phyloP scores from a whole-genome alignment of 2,329 filamentous ascomycete genomes.

The Intubia oerlemansii region DNA sequence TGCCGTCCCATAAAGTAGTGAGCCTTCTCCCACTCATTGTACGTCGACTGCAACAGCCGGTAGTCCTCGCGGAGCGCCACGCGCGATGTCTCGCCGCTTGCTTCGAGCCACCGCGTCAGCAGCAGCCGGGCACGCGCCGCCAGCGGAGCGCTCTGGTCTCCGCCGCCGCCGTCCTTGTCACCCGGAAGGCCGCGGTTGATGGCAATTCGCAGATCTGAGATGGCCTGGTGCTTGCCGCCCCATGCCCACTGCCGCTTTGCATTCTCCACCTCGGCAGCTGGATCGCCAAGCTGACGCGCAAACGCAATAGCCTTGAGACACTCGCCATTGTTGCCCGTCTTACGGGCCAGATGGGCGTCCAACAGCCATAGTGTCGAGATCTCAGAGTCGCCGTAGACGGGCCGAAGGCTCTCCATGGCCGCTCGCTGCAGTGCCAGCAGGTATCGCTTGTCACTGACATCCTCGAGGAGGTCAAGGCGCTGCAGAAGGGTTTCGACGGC shows the following conservation, averaged over 20 bases:
- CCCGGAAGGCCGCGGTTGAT: slow-evolving; percentile 23
- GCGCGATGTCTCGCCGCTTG: slow-evolving; percentile 80
- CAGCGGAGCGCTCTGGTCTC: slow-evolving; percentile 14
- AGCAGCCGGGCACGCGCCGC: slow-evolving; percentile 67
- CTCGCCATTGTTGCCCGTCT: slow-evolving; percentile 62
- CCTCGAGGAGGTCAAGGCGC: slow-evolving; percentile 73
- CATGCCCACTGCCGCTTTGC: slow-evolving; percentile 85
- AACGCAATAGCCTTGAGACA: slow-evolving; percentile 89
- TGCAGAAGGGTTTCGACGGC: slow-evolving; percentile 38
- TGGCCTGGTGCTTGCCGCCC: slow-evolving; percentile 82
- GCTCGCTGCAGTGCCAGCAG: slow-evolving; percentile 70
- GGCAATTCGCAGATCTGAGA: slow-evolving; percentile 71
- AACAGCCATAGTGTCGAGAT: slow-evolving; percentile 71
- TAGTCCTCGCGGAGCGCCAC: slow-evolving; percentile 63
- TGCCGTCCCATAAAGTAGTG: slow-evolving; percentile 94
- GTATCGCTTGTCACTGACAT: slow-evolving; percentile 85
- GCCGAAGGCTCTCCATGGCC: slow-evolving; percentile 61
- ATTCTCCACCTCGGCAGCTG: slow-evolving; percentile 83
- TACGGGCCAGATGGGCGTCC: slow-evolving; percentile 68
- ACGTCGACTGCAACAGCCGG: slow-evolving; percentile 53
- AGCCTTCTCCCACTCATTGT: slow-evolving; percentile 73
- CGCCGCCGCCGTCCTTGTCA: background rate
- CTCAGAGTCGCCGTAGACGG: slow-evolving; percentile 45
- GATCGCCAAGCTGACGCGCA: slow-evolving; percentile 65
- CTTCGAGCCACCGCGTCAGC: slow-evolving; percentile 91